Evolutionary conservation across 768 basidiomycete genomes (phyloP).

Genomic region (Dioszegia aurantiaca): DNA sequence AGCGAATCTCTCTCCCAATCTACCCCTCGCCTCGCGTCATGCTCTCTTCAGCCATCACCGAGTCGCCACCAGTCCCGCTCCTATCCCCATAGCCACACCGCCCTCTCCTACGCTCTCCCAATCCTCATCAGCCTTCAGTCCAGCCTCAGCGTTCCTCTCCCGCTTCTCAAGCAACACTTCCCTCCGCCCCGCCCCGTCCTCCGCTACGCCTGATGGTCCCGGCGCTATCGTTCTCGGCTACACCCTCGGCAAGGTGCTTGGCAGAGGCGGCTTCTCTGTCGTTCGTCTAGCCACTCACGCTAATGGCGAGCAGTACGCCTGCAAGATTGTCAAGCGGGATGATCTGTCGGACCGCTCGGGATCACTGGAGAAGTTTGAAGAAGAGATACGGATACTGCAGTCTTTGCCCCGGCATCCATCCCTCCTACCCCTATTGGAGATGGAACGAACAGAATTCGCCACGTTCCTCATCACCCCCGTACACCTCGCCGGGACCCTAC

Average conservation of each 20-base stretch:
- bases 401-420: conserved; percentile 40
- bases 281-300: conserved; percentile 67
- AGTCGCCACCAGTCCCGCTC: conserved; percentile 1
- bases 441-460: conserved; percentile 38
- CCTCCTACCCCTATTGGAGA: conserved; percentile 48
- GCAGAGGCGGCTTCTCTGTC: conserved; percentile 75
- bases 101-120: conserved; percentile 36
- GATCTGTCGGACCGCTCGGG: conserved; percentile 50
- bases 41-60: conserved; percentile 47
- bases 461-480: conserved; percentile 51
- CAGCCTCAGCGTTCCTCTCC: conserved; percentile 51
- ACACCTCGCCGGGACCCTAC: conserved; percentile 46
- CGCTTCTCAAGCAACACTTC: conserved; percentile 41
- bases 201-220: conserved; percentile 59
- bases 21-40: conserved; percentile 42
- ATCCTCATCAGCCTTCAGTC: conserved; percentile 43
- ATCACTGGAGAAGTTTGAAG: conserved; percentile 51
- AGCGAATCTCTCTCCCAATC: conserved; percentile 28
- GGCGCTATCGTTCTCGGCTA: conserved; percentile 70
- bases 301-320: conserved; percentile 69
- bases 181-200: conserved; percentile 15
- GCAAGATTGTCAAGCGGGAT: conserved; percentile 68
- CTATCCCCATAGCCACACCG: conserved; percentile 18
- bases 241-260: conserved; percentile 70
- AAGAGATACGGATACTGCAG: conserved; percentile 47